Evolutionary conservation across 768 basidiomycete genomes (phyloP), one percentile per base, ranked within the genome.

Genomic region (Rhodotorula babjevae): DNA sequence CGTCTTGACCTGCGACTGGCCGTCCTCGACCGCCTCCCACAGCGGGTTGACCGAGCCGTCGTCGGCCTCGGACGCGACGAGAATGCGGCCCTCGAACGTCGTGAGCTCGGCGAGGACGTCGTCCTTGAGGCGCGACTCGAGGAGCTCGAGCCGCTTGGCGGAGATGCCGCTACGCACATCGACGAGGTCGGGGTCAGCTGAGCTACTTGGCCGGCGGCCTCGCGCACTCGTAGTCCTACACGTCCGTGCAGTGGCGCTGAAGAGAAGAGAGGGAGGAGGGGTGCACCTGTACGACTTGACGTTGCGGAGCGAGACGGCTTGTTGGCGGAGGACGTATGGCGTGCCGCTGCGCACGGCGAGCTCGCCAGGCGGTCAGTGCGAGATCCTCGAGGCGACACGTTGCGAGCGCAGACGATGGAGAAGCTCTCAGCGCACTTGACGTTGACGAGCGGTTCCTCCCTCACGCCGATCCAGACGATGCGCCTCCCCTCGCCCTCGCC

Each of bases 31-130:
- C 74, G 92, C 90, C 80, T 98, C 95, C 95, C 95, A 99, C 3
- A 96, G 84, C 0, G 96, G 94, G 11, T 93, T 86, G 14, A 99
- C 90, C 11, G 90, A 86, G 11, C 95, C 93, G 73, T 93, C 91
- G 0, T 86, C 77, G 0, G 89, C 88, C 82, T 99, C 96, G 2
- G 91, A 90, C 77, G 98, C 95, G 36, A 99, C 84, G 3, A 99
- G 84, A 0, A 98, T 81, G 61, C 91, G 71, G 16, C 93, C 92
- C 40, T 90, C 91, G 79, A 95, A 95, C 18, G 87, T 82, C 49
- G 86, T 84, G 44, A 97, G 81, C 79, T 99, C 96, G 4, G 89
- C 83, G 49, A 92, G 82, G 18, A 98, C 90, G 81, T 99, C 96
- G 63, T 89, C 87, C 75, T 88, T 88, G 14, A 99, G 85, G 40